Base-by-base conservation (phyloP, 306 rosid species). In the Prunus mira region DNA sequence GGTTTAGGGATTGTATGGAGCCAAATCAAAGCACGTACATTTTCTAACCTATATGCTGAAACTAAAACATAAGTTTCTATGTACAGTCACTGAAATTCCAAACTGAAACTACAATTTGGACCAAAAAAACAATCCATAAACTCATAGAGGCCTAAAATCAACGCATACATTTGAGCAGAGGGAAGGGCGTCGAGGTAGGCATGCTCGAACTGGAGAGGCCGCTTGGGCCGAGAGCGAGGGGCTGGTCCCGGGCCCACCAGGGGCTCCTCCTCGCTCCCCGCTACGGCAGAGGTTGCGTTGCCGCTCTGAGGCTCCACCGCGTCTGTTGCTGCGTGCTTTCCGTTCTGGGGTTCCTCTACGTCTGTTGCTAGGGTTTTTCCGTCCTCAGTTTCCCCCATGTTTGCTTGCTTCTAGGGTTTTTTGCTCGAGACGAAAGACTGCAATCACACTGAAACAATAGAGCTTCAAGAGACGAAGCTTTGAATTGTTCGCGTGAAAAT, bases 201-300 rank as follows among this genome's bases (percentile, higher is more conserved):
- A 22, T 88, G 92, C 82, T 92, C 99, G 87, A 95, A 95, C 89
- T 95, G 97, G 70, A 95, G 97, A 27, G 99, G 97, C 2, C 99
- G 93, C 78, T 95, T 95, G 67, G 76, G 89, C 9, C 97, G 97
- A 65, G 87, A 65, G 3, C 88, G 89, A 52, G 92, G 96, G 38
- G 97, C 93, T 12, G 92, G 95, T 24, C 93, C 93, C 4, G 97
- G 96, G 13, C 93, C 99, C 25, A 88, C 78, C 4, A 76, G 3
- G 32, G 76, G 67, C 51, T 88, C 96, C 0, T 87, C 96, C 57
- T 87, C 96, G 57, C 12, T 78, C 77, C 63, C 87, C 56, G 73
- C 65, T 20, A 51, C 56, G 34, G 72, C 74, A 47, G 68, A 69
- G 74, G 25, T 46, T n/a, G 57, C 74, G 22, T 72, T 69, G 18